Base-by-base conservation (phyloP, 352 stramenopile species). In the Pythium biforme region DNA sequence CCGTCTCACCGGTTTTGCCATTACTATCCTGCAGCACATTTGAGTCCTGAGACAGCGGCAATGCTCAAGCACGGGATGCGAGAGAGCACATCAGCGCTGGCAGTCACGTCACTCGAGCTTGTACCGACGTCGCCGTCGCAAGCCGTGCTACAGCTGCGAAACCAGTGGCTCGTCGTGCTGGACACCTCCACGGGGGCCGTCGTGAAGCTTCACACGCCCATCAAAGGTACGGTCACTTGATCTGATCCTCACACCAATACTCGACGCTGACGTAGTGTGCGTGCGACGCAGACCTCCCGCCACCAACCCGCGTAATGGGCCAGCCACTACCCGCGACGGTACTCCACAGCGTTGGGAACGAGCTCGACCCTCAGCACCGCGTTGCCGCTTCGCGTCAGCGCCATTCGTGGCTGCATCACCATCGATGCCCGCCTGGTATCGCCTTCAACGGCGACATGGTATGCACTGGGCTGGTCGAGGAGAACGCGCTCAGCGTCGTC, bases 161-260 rank as follows among this genome's bases (percentile, higher is more conserved):
- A 90, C 40, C 81, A 90, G 59, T 92, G 83, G 83, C 58, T 90
- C 19, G 69, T 88, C 22, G 64, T 86, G 12, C 43, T 89, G 5
- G 83, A 92, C 52, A 74, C 74, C 25, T 52, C 77, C 12, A 54
- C 34, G 22, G 67, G 73, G 10, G 52, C 56, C 0, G 55, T 87
- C 25, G n/a, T 77, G 19, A 88, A 88, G 59, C 62, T 90, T 4
- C 76, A 88, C 49, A 87, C 79, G 4, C 79, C 81, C 26, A 52
- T 82, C 37, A 78, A 73, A 74, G 74, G 80, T 83, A 43, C 19
- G 37, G 15, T 20, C 10, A 0, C 37, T n/a, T 19, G 17, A 43
- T 10, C 37, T 43, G 9, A 43, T 12, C 15, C 37, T 43, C 11
- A 37, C 31, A 10, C 3, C 1, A 14, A 37, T n/a, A 14, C 6